A percentile compares a stretch with the other conserved stretches of the same genome.
Conservation (phyloP, 306 rosid genomes). For the Trifolium subterraneum region DNA sequence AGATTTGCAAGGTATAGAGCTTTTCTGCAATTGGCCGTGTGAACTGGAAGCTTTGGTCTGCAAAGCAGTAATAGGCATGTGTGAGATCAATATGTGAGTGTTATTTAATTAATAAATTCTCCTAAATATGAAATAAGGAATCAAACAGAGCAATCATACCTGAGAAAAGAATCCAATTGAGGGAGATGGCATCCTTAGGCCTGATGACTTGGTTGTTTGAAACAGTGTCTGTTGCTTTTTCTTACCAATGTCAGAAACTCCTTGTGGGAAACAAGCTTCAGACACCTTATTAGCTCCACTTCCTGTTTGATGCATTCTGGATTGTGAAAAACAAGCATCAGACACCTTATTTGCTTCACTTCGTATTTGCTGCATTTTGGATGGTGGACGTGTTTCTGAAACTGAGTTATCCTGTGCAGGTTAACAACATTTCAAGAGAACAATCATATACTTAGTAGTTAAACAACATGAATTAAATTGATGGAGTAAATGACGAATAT, state of each 20-base stretch:
- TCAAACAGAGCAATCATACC: conserved; percentile 50
- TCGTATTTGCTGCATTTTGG: conserved; percentile 36
- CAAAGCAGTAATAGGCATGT: conserved; percentile 21
- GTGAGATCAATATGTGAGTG: conserved; percentile 27
- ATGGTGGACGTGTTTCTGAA: conserved; percentile 43
- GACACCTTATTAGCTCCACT: conserved; percentile 49
- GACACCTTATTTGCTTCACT: conserved; percentile 50
- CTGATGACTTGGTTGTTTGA: conserved; percentile 70
- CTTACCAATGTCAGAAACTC: conserved; percentile 43
- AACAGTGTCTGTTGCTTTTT: conserved; percentile 46
- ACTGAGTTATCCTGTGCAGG: conserved; percentile 57
- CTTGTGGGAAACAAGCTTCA: conserved; percentile 46
- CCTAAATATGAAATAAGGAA: conserved; percentile 26
- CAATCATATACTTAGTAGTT: conserved; percentile 34
- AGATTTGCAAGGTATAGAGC: conserved; percentile 52
- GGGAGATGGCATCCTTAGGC: conserved; percentile 96
- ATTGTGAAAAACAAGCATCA: conserved; percentile 41
- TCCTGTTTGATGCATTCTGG: conserved; percentile 36
- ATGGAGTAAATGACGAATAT: conserved; percentile 16
- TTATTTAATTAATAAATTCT: conserved; percentile 16
- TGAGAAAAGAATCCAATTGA: conserved; percentile 81
- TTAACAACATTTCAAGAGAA: conserved; percentile 21
- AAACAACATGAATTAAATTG: conserved; percentile 22
- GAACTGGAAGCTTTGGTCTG: conserved; percentile 65
- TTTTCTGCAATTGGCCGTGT: conserved; percentile 46